A percentile compares a stretch with the other conserved stretches of the same genome.
Conservation (phyloP, 768 basidiomycete genomes). For the Trametes cingulata region DNA sequence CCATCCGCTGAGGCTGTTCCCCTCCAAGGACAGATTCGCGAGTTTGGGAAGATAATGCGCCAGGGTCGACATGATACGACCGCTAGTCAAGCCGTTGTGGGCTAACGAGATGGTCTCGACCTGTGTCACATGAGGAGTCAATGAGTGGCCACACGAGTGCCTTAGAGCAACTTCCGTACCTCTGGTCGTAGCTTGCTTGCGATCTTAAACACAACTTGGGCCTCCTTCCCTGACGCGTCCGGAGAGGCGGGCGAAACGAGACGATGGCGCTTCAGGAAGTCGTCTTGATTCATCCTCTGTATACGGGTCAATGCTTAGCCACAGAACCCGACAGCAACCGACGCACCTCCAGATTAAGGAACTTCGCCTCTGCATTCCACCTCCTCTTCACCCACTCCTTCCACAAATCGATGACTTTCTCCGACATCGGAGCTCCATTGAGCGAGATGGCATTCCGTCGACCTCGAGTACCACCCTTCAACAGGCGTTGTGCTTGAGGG, state of each 20-base stretch:
- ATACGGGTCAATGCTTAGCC: background rate
- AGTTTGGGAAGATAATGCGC: slow-evolving; percentile 77
- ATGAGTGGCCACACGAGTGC: background rate
- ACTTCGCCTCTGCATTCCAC: slow-evolving; percentile 67
- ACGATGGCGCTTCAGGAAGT: slow-evolving; percentile 68
- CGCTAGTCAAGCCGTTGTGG: slow-evolving; percentile 66
- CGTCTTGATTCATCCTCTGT: slow-evolving; percentile 80
- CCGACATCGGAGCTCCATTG: slow-evolving; percentile 22
- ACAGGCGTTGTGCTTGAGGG: slow-evolving; percentile 1
- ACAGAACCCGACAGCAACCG: background rate
- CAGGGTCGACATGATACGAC: slow-evolving; percentile 60
- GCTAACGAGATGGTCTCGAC: slow-evolving; percentile 84
- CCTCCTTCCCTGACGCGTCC: slow-evolving; percentile 57
- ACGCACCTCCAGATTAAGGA: slow-evolving; percentile 83
- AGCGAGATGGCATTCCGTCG: slow-evolving; percentile 56
- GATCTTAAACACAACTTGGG: slow-evolving; percentile 87
- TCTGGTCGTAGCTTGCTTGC: slow-evolving; percentile 77
- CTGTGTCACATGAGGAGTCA: slow-evolving; percentile 37
- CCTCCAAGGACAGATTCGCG: slow-evolving; percentile 76
- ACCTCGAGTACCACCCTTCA: slow-evolving; percentile 46
- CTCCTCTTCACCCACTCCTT: slow-evolving; percentile 70
- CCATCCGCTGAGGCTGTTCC: slow-evolving; percentile 69
- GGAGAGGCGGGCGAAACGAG: slow-evolving; percentile 69
- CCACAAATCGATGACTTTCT: slow-evolving; percentile 65
- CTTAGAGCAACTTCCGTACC: slow-evolving; percentile 40